Evolutionary conservation across 2,329 filamentous ascomycete species (phyloP).

Genomic region (Calonectria pseudoturangicola): DNA sequence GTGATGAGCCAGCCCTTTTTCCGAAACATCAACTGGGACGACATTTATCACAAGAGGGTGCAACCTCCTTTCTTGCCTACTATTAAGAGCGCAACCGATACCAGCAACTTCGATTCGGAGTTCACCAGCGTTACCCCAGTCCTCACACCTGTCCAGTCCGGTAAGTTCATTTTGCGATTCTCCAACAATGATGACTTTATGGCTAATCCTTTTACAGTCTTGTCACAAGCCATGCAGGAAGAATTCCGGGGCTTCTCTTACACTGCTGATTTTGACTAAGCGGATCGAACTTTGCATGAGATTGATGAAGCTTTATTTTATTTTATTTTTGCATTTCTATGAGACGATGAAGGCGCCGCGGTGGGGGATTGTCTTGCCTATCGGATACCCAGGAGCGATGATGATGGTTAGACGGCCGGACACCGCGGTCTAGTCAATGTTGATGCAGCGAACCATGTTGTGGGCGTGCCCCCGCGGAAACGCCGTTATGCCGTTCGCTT

Average conservation of each 20-base stretch:
- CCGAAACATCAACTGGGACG: slow-evolving; percentile 98
- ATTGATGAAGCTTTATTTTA: slow-evolving; percentile 41
- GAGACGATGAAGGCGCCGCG: slow-evolving; percentile 51
- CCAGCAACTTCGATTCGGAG: slow-evolving; percentile 99
- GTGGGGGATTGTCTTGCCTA: slow-evolving; percentile 54
- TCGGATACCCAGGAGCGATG: slow-evolving; percentile 55
- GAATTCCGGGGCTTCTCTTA: slow-evolving; percentile 99
- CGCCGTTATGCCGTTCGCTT: slow-evolving; percentile 43
- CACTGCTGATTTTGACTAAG: slow-evolving; percentile 89
- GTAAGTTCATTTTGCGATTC: slow-evolving; percentile 73
- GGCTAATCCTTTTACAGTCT: slow-evolving; percentile 74
- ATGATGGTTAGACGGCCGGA: slow-evolving; percentile 51
- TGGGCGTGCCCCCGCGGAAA: slow-evolving; percentile 37
- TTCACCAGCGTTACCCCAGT: slow-evolving; percentile 99
- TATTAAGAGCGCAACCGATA: slow-evolving; percentile 95
- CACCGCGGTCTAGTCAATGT: slow-evolving; percentile 49
- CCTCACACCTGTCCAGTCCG: slow-evolving; percentile 96
- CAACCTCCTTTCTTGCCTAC: slow-evolving; percentile 91
- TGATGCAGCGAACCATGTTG: slow-evolving; percentile 46
- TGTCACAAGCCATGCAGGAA: slow-evolving; percentile 99
- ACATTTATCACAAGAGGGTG: slow-evolving; percentile 96
- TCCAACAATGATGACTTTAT: background rate
- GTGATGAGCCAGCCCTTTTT: slow-evolving; percentile 99
- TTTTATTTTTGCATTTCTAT: slow-evolving; percentile 49
- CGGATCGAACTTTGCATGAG: slow-evolving; percentile 40